phyloP scores from a whole-genome alignment of 2,329 filamentous ascomycete genomes.

The Zasmidium cellare region DNA sequence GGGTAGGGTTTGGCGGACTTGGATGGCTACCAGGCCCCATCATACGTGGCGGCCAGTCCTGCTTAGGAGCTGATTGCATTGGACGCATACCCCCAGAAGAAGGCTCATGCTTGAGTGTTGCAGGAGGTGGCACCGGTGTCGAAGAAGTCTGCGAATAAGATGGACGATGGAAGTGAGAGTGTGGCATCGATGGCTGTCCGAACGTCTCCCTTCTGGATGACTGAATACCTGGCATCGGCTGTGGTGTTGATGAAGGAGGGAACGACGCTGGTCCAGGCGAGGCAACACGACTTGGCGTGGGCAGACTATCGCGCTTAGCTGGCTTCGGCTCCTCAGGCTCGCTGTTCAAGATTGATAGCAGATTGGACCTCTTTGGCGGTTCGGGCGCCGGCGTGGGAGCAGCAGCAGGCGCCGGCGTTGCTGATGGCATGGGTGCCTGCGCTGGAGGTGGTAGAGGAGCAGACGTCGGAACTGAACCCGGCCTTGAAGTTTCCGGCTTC shows the following conservation, averaged over 20 bases:
- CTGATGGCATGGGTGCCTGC: constrained; percentile 14
- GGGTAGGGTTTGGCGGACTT: constrained; percentile 23
- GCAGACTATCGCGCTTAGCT: constrained; percentile 31
- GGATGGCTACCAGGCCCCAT: constrained; percentile 21
- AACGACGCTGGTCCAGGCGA: constrained; percentile 25
- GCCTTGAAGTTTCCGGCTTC: constrained; percentile 33
- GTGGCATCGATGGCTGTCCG: constrained; percentile 27
- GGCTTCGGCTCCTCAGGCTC: constrained; percentile 31
- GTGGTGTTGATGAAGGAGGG: constrained; percentile 15
- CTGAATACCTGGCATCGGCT: constrained; percentile 20
- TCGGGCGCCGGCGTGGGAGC: constrained; percentile 30
- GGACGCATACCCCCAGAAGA: constrained; percentile 16
- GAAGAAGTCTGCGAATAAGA: constrained; percentile 24
- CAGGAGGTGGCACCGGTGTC: constrained; percentile 21
- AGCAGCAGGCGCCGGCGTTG: constrained; percentile 24
- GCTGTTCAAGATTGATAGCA: constrained; percentile 36
- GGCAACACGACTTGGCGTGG: constrained; percentile 25
- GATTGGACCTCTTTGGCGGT: constrained; percentile 39
- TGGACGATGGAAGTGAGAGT: constrained; percentile 25
- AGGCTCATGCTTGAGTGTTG: constrained; percentile 29
- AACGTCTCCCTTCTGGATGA: constrained; percentile 27
- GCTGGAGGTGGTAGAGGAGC: constrained; percentile 17
- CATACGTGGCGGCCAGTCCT: constrained; percentile 25
- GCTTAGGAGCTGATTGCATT: constrained; percentile 23
- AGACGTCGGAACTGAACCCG: constrained; percentile 27